Evolutionary conservation across 2,329 filamentous ascomycete species (phyloP), one percentile per base, ranked within the genome.

Genomic region (Fusarium annulatum): DNA sequence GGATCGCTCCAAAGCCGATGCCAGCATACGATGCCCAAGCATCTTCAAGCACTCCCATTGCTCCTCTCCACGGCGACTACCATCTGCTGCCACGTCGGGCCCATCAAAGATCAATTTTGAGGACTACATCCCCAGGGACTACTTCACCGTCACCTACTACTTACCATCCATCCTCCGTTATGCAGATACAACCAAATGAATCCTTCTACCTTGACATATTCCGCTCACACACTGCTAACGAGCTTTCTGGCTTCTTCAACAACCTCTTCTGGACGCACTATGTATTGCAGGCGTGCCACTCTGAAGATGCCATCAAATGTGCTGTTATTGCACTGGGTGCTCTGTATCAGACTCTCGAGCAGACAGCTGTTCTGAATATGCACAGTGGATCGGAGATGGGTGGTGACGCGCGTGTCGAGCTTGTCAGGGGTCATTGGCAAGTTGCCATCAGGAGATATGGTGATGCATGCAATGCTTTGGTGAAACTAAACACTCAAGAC

Each of bases 181-280:
- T 90, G n/a, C 82, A 85, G 12, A 85, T 91, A 36, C 81, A 83
- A 60, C 81, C 84, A 9, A 82, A 84, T 53, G 90, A 92, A 69
- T 85, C 84, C 23, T 85, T 87, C 55, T 92, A 92, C 74, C 92
- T 92, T 76, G 86, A 90, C 64, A 81, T 91, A 18, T 92, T 92
- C 75, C 86, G 87, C 46, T 83, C 86, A 33, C 88, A 89, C 48
- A 92, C 91, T 0, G 88, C 90, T 3, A 87, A 82, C 52, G 89
- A 91, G 75, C 82, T 93, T 11, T 91, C 90, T 0, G 90, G 91
- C 18, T 92, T 90, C 78, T 93, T 93, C 69, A 89, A 92, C 77
- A 88, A 87, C 26, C 84, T 86, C 4, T 93, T 93, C 77, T 93
- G 91, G 91, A 90, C 86, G 2, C 84, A 86, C 48, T 86, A 87